Conservation (phyloP, 106 monocot genomes). For the Acanthochlamys bracteata region DNA sequence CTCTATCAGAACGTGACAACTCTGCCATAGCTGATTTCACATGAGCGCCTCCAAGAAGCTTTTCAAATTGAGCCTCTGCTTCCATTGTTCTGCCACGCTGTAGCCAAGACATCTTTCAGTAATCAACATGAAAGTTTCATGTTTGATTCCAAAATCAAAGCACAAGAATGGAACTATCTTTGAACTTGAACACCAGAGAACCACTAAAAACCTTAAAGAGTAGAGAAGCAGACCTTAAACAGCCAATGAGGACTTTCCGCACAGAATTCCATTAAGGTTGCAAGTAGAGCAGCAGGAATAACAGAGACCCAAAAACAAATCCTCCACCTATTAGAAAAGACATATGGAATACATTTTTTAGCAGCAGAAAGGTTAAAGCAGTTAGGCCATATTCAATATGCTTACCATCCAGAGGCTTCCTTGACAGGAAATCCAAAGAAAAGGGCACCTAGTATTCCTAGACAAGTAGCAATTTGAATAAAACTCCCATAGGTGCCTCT, state of each 20-base stretch:
- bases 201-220: neutral
- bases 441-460: slow-evolving; percentile 73
- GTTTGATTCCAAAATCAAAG: no score
- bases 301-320: slow-evolving; percentile 87
- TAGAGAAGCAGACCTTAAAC: slow-evolving; percentile 49
- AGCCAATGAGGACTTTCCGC: slow-evolving; percentile 98
- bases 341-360: no score
- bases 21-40: slow-evolving; percentile 79
- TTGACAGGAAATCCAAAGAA: slow-evolving; percentile 81
- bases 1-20: slow-evolving; percentile 59
- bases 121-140: neutral
- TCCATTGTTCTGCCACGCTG: slow-evolving; percentile 80
- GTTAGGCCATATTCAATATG: neutral
- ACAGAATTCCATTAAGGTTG: slow-evolving; percentile 80
- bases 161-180: no score
- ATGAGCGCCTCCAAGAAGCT: slow-evolving; percentile 62
- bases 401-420: slow-evolving; percentile 55
- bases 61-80: slow-evolving; percentile 82
- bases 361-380: neutral
- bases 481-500: slow-evolving; percentile 98
- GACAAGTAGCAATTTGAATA: slow-evolving; percentile 96
- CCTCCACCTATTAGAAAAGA: slow-evolving; percentile 58
- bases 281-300: slow-evolving; percentile 69
- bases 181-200: no score
- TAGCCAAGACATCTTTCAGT: neutral